Evolutionary conservation across 2,329 filamentous ascomycete genomes (phyloP).

Genomic region (Penicillium polonicum): DNA sequence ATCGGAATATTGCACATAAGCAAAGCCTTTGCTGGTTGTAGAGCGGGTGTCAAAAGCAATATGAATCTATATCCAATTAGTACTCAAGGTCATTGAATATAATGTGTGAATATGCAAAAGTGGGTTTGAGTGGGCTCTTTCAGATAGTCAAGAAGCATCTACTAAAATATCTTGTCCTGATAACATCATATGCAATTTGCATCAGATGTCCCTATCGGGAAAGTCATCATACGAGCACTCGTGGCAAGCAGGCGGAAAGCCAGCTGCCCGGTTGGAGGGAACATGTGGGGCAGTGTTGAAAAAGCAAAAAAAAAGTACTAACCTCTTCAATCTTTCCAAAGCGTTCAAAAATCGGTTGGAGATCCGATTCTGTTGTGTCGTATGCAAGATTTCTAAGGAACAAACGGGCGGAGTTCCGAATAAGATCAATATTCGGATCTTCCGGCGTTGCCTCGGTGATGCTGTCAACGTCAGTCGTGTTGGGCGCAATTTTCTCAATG

Average conservation of each 20-base stretch:
- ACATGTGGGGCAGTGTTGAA: neutral
- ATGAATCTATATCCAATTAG: slow-evolving; percentile 70
- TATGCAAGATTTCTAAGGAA: slow-evolving; percentile 91
- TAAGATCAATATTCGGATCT: slow-evolving; percentile 56
- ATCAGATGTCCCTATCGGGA: slow-evolving; percentile 99
- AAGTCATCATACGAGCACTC: slow-evolving; percentile 76
- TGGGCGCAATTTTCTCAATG: slow-evolving; percentile 17
- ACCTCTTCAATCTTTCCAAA: slow-evolving; percentile 86
- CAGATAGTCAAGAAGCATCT: slow-evolving; percentile 94
- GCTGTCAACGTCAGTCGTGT: slow-evolving; percentile 16
- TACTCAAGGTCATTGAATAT: slow-evolving; percentile 28
- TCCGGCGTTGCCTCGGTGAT: slow-evolving; percentile 21
- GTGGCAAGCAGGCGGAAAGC: slow-evolving; percentile 18
- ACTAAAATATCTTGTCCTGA: slow-evolving; percentile 97
- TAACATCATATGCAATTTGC: slow-evolving; percentile 84
- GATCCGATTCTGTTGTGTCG: slow-evolving; percentile 71
- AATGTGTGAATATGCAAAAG: slow-evolving; percentile 16
- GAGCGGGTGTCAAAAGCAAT: slow-evolving; percentile 69
- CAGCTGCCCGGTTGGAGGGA: slow-evolving; percentile 5
- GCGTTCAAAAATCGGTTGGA: slow-evolving; percentile 66
- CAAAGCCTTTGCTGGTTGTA: slow-evolving; percentile 82
- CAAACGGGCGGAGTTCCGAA: slow-evolving; percentile 71
- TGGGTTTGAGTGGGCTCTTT: slow-evolving; percentile 52
- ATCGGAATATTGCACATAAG: slow-evolving; percentile 76
- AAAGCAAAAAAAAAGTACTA: slow-evolving; percentile 46